Evolutionary conservation across 2,329 filamentous ascomycete genomes (phyloP).

Genomic region (Pleomassaria siparia): DNA sequence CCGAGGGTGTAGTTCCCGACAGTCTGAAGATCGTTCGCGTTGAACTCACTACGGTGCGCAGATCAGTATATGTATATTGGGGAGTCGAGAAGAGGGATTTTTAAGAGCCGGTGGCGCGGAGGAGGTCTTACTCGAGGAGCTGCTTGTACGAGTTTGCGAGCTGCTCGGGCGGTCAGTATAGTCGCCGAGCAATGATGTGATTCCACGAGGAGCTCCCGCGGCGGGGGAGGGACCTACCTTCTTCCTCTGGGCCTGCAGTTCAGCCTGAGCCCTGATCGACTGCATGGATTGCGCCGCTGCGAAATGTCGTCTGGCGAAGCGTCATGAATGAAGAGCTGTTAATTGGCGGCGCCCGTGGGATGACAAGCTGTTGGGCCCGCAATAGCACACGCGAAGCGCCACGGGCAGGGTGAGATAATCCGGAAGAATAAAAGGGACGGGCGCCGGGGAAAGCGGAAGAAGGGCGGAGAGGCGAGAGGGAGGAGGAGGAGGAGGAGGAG

Average conservation of each 20-base stretch:
- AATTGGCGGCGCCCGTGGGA: slow-evolving; percentile 25
- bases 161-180: slow-evolving; percentile 50
- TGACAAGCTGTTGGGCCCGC: slow-evolving; percentile 7
- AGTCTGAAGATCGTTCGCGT: slow-evolving; percentile 82
- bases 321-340: slow-evolving; percentile 34
- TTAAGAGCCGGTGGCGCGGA: slow-evolving; percentile 4
- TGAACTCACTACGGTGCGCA: slow-evolving; percentile 73
- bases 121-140: slow-evolving; percentile 76
- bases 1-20: slow-evolving; percentile 96
- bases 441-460: background rate
- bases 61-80: slow-evolving; percentile 17
- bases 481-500: background rate
- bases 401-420: background rate
- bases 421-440: background rate
- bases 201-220: background rate
- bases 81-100: slow-evolving; percentile 1
- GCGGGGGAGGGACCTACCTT: slow-evolving; percentile 48
- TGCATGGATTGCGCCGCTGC: slow-evolving; percentile 45
- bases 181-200: slow-evolving; percentile 5
- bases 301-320: slow-evolving; percentile 30
- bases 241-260: slow-evolving; percentile 61
- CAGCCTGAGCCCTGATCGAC: slow-evolving; percentile 55
- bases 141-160: slow-evolving; percentile 97
- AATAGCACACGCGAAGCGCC: slow-evolving; percentile 1
- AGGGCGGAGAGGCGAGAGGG: background rate